Percentiles rank a stretch among this genome's conserved stretches.
Evolutionary conservation across 2,329 filamentous ascomycete species (phyloP).

Genomic region (Alternaria sp.): DNA sequence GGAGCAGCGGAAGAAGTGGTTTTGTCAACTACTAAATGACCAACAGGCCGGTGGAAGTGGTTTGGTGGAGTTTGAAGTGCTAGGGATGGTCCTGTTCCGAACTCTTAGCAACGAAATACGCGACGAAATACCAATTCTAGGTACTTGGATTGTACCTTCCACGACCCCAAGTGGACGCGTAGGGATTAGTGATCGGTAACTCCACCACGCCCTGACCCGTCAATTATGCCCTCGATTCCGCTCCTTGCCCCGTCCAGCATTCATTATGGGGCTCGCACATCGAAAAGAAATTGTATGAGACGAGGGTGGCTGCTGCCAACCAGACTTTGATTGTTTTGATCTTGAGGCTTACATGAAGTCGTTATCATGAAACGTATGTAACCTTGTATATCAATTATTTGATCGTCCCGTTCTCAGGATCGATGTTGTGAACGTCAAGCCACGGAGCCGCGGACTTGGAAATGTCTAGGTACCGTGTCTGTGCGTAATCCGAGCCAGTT

Average conservation of each 20-base stretch:
- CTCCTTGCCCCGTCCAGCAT: neutral
- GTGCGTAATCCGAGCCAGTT: too few relatives aligned
- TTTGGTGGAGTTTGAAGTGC: too few relatives aligned
- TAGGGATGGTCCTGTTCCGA: neutral
- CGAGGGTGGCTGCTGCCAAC: neutral
- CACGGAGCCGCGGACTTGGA: neutral
- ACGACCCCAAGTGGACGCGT: neutral
- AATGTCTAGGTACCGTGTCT: neutral
- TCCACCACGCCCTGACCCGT: neutral
- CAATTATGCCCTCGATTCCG: neutral
- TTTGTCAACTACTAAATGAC: neutral
- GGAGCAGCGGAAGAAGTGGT: neutral
- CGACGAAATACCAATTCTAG: neutral
- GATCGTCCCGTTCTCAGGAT: neutral
- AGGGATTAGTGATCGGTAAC: neutral
- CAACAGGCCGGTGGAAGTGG: neutral
- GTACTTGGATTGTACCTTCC: neutral
- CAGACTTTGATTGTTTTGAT: neutral
- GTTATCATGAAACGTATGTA: slow-evolving; percentile 3
- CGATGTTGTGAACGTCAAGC: slow-evolving; percentile 4
- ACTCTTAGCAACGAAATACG: neutral
- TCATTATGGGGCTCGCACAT: neutral
- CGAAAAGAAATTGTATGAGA: neutral
- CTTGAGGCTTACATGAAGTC: slow-evolving; percentile 2
- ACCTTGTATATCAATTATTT: neutral